Evolutionary conservation across 805 yeast species (phyloP).

Genomic region (Teunomyces stri): DNA sequence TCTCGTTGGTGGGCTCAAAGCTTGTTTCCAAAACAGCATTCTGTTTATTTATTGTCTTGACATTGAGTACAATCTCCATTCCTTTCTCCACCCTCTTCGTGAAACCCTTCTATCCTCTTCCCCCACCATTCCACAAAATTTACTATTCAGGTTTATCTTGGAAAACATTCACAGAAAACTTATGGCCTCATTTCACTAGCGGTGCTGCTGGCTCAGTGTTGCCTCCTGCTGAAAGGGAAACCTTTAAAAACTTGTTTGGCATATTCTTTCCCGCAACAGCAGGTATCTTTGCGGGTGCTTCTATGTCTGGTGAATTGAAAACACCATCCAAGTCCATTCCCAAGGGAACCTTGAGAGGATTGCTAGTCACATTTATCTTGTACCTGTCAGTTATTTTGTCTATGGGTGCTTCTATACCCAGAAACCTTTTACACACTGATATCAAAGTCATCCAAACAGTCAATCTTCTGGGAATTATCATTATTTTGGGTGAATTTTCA

Average conservation of each 20-base stretch:
- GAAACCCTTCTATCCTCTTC: conserved; percentile 51
- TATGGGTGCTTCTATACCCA: conserved; percentile 76
- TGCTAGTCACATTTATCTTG: conserved; percentile 69
- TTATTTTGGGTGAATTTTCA: conserved; percentile 85
- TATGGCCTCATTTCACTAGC: conserved; percentile 76
- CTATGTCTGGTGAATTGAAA: conserved; percentile 92
- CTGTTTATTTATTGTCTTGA: conserved; percentile 61
- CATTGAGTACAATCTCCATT: conserved; percentile 72
- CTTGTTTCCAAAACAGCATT: conserved; percentile 83
- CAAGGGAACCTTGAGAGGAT: conserved; percentile 86
- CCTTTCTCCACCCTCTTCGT: conserved; percentile 75
- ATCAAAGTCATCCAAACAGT: conserved; percentile 84
- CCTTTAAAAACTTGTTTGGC: conserved; percentile 84
- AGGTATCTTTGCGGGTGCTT: conserved; percentile 97
- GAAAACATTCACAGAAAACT: conserved; percentile 61
- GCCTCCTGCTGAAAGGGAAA: conserved; percentile 53
- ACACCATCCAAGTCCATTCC: conserved; percentile 91
- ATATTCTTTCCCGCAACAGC: conserved; percentile 98
- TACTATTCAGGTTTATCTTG: conserved; percentile 73
- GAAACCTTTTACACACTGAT: conserved; percentile 72
- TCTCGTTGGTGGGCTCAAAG: conserved; percentile 78
- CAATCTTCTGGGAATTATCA: conserved; percentile 62
- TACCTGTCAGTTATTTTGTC: conserved; percentile 80
- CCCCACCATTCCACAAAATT: conserved; percentile 44
- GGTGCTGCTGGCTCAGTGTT: conserved; percentile 90